A percentile compares a stretch with the other conserved stretches of the same genome.
Evolutionary conservation across 257 asterid genomes (phyloP).

Genomic region (Penstemon eatonii): DNA sequence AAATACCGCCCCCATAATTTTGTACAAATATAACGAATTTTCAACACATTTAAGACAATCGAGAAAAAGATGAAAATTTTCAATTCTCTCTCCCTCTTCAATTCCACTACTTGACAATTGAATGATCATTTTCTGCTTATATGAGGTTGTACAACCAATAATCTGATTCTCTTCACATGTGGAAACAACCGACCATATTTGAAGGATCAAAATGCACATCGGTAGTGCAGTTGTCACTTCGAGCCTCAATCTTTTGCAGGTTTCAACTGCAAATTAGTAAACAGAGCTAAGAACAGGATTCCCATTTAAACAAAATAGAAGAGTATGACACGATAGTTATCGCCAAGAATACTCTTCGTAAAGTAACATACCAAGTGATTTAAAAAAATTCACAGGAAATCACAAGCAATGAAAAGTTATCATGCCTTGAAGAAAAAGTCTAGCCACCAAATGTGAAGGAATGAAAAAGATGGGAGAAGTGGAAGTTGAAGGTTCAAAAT

Average conservation of each 20-base stretch:
- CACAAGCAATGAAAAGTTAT: too few relatives aligned
- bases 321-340: too few relatives aligned
- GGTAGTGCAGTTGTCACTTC: slow-evolving; percentile 24
- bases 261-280: slow-evolving; percentile 29
- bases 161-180: slow-evolving; percentile 20
- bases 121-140: not conserved
- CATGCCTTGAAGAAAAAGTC: too few relatives aligned
- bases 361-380: too few relatives aligned
- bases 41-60: not conserved
- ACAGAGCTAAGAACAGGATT: not conserved
- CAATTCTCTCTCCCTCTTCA: slow-evolving; percentile 20
- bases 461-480: too few relatives aligned
- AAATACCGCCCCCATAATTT: not conserved
- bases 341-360: too few relatives aligned
- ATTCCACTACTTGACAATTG: not conserved
- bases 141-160: not conserved
- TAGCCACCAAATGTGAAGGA: too few relatives aligned
- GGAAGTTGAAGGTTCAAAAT: too few relatives aligned
- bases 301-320: not conserved
- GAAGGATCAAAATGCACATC: slow-evolving; percentile 21
- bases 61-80: slow-evolving; percentile 3
- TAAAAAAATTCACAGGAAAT: too few relatives aligned
- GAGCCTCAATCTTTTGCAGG: slow-evolving; percentile 31
- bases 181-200: slow-evolving; percentile 6
- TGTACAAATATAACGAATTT: slow-evolving; percentile 18